Percentiles rank a stretch among this genome's conserved stretches.
These are phyloP conservation scores for Aspergillus sergii DNA, from an alignment of 2,329 filamentous ascomycete species.

Conservation along the genomic window DNA sequence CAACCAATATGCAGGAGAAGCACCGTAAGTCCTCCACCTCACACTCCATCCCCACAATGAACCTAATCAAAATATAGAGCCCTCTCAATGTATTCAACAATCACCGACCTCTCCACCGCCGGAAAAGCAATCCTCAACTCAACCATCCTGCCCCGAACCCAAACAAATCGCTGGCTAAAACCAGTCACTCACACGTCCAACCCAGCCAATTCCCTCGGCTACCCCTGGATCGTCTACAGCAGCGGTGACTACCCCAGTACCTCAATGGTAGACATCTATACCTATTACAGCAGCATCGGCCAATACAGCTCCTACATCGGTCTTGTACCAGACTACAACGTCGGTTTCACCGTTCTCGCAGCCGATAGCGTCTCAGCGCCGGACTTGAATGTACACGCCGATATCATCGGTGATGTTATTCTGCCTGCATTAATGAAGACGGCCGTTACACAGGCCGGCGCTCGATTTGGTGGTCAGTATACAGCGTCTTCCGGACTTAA, in stretches of 20 bases:
- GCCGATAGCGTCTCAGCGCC: constrained; percentile 22
- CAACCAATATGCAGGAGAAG: background rate
- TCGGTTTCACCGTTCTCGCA: constrained; percentile 39
- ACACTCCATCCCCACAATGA: background rate
- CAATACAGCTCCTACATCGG: constrained; percentile 37
- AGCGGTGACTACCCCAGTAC: constrained; percentile 20
- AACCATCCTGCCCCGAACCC: constrained; percentile 33
- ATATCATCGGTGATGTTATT: constrained; percentile 29
- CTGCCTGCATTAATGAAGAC: constrained; percentile 28
- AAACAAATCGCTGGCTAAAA: constrained; percentile 46
- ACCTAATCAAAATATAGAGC: constrained; percentile 12
- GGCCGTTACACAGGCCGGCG: background rate
- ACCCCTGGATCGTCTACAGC: constrained; percentile 43
- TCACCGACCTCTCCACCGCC: constrained; percentile 40
- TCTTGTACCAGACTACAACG: constrained; percentile 37
- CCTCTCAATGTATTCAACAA: constrained; percentile 38
- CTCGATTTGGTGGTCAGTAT: constrained; percentile 1
- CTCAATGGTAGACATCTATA: constrained; percentile 40
- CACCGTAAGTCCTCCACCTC: background rate
- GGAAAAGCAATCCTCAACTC: constrained; percentile 44
- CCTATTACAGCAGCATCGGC: constrained; percentile 34
- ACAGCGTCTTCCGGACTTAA: background rate
- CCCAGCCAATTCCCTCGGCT: constrained; percentile 36
- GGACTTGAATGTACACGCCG: constrained; percentile 29
- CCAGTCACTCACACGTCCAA: constrained; percentile 42